A percentile compares a stretch with the other conserved stretches of the same genome.
Conservation (phyloP, 2,329 filamentous ascomycete species). For the Trichoderma lentiforme region DNA sequence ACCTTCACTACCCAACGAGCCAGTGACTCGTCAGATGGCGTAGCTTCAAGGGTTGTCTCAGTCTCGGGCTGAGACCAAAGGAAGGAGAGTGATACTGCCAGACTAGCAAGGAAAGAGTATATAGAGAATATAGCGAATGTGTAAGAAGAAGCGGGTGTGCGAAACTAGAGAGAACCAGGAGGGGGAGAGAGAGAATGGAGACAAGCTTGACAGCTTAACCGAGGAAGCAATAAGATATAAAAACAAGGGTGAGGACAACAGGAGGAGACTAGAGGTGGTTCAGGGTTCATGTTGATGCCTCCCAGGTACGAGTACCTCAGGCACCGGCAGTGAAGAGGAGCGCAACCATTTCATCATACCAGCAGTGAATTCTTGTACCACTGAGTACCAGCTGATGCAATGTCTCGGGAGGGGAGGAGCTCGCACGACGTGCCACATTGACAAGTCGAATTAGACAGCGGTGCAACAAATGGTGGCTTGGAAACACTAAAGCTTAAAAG, state of each 20-base stretch:
- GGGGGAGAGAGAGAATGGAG: background rate
- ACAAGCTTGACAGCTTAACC: background rate
- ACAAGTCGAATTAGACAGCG: background rate
- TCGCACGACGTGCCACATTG: background rate
- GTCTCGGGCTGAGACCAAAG: background rate
- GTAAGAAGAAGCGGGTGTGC: background rate
- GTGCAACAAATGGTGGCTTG: conserved; percentile 7
- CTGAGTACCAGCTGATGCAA: conserved; percentile 7
- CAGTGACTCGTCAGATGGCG: background rate
- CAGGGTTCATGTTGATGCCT: background rate
- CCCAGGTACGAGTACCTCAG: background rate
- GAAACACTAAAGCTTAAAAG: conserved; percentile 1
- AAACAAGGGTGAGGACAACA: background rate
- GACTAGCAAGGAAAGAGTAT: background rate
- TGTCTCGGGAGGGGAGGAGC: conserved; percentile 13
- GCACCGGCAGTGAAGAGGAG: background rate
- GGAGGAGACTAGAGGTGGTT: background rate
- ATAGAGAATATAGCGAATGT: background rate
- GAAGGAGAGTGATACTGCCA: background rate
- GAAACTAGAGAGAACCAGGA: background rate
- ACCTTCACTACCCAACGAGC: background rate
- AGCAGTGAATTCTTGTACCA: background rate
- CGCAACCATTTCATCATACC: background rate
- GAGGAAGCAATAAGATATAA: background rate
- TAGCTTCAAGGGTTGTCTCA: background rate